A percentile compares a stretch with the other conserved stretches of the same genome.
These are phyloP conservation scores for Penicillium ochrochloron DNA, from an alignment of 495 filamentous ascomycete species.

Conservation along the genomic window DNA sequence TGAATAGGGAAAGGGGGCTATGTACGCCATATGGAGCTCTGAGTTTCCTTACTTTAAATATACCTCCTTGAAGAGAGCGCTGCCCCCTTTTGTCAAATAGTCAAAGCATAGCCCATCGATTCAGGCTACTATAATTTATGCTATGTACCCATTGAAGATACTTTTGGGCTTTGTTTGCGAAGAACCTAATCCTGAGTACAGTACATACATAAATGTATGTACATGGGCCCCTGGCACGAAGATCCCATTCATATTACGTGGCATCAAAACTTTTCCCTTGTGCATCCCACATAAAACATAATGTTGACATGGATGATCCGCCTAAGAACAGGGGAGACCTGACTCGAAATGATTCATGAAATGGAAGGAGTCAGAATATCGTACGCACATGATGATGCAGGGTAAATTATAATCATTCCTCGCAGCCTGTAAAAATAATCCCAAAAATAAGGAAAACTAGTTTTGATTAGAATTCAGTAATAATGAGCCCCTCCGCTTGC, in stretches of 20 bases:
- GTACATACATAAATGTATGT: background rate
- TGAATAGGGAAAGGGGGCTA: slow-evolving; percentile 1
- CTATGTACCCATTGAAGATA: background rate
- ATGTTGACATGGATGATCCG: slow-evolving; percentile 4
- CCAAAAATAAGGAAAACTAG: background rate
- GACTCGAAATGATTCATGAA: slow-evolving; percentile 9
- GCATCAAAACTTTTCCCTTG: background rate
- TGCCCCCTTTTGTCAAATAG: background rate
- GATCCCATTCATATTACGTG: slow-evolving; percentile 10
- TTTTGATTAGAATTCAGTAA: slow-evolving; percentile 2
- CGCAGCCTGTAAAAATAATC: background rate
- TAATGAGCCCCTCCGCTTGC: background rate
- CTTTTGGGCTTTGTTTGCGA: background rate
- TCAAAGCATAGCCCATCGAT: background rate
- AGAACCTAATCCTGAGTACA: background rate
- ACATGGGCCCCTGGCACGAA: background rate
- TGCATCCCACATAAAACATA: slow-evolving; percentile 13
- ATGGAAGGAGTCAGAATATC: background rate
- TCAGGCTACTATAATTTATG: background rate
- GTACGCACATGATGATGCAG: background rate
- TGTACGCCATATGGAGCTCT: background rate
- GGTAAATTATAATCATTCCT: background rate
- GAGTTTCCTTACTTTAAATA: background rate
- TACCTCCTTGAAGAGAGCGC: background rate
- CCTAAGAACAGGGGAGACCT: slow-evolving; percentile 4